A percentile compares a stretch with the other conserved stretches of the same genome.
These are phyloP conservation scores for Colletotrichum tofieldiae DNA, from an alignment of 2,329 filamentous ascomycete genomes.

Conservation along the genomic window DNA sequence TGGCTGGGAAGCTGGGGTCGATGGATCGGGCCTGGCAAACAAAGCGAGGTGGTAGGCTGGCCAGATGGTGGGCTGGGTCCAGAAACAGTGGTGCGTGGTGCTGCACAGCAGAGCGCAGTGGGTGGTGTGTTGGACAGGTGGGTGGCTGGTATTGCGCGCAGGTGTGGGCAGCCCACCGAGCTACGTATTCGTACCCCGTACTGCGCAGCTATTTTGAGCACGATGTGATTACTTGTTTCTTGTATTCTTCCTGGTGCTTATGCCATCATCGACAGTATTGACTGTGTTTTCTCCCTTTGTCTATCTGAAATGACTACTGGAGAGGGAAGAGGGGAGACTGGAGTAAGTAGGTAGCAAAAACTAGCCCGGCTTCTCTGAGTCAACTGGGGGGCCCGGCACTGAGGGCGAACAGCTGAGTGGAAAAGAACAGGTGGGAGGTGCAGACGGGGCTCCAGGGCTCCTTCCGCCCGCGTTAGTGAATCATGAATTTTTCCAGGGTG, in stretches of 20 bases:
- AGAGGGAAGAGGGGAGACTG: neutral
- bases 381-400: constrained; percentile 3
- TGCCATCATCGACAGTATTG: neutral
- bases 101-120: constrained; percentile 29
- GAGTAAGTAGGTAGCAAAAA: neutral
- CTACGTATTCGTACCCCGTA: constrained; percentile 21
- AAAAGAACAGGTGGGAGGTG: constrained; percentile 40
- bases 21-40: constrained; percentile 41
- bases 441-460: constrained; percentile 29
- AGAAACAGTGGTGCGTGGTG: constrained; percentile 33
- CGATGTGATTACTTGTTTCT: neutral
- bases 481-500: constrained; percentile 29
- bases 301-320: neutral
- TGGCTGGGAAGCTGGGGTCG: constrained; percentile 43
- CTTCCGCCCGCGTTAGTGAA: constrained; percentile 21
- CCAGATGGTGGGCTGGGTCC: constrained; percentile 38
- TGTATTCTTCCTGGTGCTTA: neutral
- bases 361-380: neutral
- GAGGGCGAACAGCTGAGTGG: constrained; percentile 2
- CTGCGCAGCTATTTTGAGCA: constrained; percentile 13
- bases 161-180: constrained; percentile 36
- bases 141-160: constrained; percentile 39
- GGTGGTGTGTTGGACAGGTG: constrained; percentile 33
- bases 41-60: constrained; percentile 38
- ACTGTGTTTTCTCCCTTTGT: neutral